Percentiles rank a stretch among this genome's conserved stretches.
phyloP scores from a whole-genome alignment of 768 basidiomycete species.

The Phylloporus rhodoxanthus region DNA sequence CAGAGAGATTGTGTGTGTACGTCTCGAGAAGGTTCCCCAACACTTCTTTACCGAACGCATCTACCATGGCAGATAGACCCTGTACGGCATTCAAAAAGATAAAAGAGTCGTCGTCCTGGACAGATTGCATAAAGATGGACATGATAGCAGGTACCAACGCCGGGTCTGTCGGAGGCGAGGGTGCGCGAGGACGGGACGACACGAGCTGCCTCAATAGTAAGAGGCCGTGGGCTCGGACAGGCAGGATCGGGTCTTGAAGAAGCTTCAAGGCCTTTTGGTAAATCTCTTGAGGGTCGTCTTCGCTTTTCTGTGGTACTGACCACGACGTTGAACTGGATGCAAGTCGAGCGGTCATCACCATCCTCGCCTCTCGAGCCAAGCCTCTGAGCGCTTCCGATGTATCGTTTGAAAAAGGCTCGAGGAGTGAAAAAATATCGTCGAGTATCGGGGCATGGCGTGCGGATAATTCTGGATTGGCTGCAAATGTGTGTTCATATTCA shows the following conservation, averaged over 20 bases:
- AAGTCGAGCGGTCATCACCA: constrained; percentile 78
- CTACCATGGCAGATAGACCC: constrained; percentile 81
- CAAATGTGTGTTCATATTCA: neutral
- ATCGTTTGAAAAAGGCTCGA: constrained; percentile 52
- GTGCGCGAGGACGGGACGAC: constrained; percentile 25
- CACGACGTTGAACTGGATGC: constrained; percentile 49
- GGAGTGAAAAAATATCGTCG: constrained; percentile 60
- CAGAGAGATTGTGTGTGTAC: constrained; percentile 56
- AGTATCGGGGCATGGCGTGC: constrained; percentile 57
- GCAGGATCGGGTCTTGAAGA: constrained; percentile 85
- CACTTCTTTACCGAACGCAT: constrained; percentile 61
- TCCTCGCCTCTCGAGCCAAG: constrained; percentile 69
- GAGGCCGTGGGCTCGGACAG: constrained; percentile 91
- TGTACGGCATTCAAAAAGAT: constrained; percentile 90
- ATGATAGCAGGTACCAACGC: constrained; percentile 78
- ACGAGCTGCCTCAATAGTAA: constrained; percentile 77
- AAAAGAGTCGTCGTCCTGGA: constrained; percentile 94
- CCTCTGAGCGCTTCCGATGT: constrained; percentile 45
- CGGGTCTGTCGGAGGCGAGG: constrained; percentile 35
- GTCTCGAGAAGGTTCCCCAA: constrained; percentile 58
- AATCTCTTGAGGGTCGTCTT: constrained; percentile 44
- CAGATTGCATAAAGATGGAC: constrained; percentile 76
- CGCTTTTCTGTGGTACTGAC: constrained; percentile 12
- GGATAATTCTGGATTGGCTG: constrained; percentile 54
- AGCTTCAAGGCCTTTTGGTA: constrained; percentile 88